phyloP scores from a whole-genome alignment of 2,329 filamentous ascomycete species.

The Fusarium sp. region DNA sequence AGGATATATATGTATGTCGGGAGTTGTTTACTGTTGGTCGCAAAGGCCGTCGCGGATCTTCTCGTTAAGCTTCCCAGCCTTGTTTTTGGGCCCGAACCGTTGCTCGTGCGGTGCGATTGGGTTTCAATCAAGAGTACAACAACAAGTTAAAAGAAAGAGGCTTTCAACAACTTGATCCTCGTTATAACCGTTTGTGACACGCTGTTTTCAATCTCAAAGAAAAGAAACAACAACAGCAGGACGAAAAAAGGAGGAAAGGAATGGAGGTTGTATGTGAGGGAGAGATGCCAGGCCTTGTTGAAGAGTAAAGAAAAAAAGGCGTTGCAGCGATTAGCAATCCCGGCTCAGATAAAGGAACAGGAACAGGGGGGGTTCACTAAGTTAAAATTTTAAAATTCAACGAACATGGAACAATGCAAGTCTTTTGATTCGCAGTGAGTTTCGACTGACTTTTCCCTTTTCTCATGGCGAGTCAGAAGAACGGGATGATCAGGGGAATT shows the following conservation, averaged over 20 bases:
- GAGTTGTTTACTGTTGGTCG: conserved; percentile 32
- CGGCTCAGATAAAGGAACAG: conserved; percentile 24
- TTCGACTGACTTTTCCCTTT: not conserved
- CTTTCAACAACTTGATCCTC: not conserved
- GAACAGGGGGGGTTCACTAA: conserved; percentile 6
- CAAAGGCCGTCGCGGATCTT: conserved; percentile 26
- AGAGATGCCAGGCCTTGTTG: conserved; percentile 8
- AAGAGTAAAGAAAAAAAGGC: conserved; percentile 25
- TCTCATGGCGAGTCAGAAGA: conserved; percentile 26
- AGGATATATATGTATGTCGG: not conserved
- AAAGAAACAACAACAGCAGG: conserved; percentile 4
- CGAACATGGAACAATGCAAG: not conserved
- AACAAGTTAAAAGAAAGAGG: not conserved
- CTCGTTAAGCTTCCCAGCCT: conserved; percentile 12
- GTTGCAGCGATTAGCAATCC: conserved; percentile 38
- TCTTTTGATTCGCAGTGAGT: not conserved
- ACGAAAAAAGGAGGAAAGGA: conserved; percentile 10
- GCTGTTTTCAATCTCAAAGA: conserved; percentile 6
- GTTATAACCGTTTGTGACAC: not conserved
- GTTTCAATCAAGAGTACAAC: conserved; percentile 16
- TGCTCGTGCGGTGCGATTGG: conserved; percentile 9
- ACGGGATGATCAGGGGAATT: conserved; percentile 35
- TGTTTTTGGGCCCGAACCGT: conserved; percentile 11
- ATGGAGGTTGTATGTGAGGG: conserved; percentile 18
- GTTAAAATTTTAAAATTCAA: not conserved